A percentile compares a stretch with the other conserved stretches of the same genome.
Conservation (phyloP, 495 filamentous ascomycete species). For the Chaetomium cochliodes region DNA sequence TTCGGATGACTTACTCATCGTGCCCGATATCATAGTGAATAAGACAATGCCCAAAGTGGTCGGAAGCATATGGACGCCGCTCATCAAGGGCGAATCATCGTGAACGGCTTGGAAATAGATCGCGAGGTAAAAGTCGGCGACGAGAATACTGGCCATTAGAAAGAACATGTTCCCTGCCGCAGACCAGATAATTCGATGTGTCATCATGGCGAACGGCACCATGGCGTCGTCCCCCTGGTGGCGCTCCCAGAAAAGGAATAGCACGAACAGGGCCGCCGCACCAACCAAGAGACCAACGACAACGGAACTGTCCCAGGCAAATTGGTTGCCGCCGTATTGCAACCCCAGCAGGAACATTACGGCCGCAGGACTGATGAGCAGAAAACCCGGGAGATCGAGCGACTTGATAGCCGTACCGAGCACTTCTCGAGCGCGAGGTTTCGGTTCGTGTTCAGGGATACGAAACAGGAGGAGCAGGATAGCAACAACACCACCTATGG, state of each 20-base stretch:
- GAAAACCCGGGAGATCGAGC: slow-evolving; percentile 64
- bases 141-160: slow-evolving; percentile 56
- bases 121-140: slow-evolving; percentile 57
- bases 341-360: slow-evolving; percentile 70
- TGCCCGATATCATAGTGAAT: slow-evolving; percentile 44
- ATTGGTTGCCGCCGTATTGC: slow-evolving; percentile 72
- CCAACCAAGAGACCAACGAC: slow-evolving; percentile 67
- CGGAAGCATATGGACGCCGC: slow-evolving; percentile 39
- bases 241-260: slow-evolving; percentile 61
- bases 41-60: not conserved
- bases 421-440: slow-evolving; percentile 25
- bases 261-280: slow-evolving; percentile 54
- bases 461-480: slow-evolving; percentile 52
- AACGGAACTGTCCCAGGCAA: slow-evolving; percentile 58
- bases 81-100: slow-evolving; percentile 46
- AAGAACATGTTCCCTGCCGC: slow-evolving; percentile 47
- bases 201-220: slow-evolving; percentile 63
- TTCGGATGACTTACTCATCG: slow-evolving; percentile 43
- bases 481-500: slow-evolving; percentile 59
- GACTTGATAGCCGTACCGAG: not conserved
- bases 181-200: slow-evolving; percentile 60
- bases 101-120: slow-evolving; percentile 67
- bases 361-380: slow-evolving; percentile 63
- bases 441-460: slow-evolving; percentile 44
- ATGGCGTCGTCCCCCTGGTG: slow-evolving; percentile 65